phyloP scores from a whole-genome alignment of 306 rosid species.

The Argentina anserina region DNA sequence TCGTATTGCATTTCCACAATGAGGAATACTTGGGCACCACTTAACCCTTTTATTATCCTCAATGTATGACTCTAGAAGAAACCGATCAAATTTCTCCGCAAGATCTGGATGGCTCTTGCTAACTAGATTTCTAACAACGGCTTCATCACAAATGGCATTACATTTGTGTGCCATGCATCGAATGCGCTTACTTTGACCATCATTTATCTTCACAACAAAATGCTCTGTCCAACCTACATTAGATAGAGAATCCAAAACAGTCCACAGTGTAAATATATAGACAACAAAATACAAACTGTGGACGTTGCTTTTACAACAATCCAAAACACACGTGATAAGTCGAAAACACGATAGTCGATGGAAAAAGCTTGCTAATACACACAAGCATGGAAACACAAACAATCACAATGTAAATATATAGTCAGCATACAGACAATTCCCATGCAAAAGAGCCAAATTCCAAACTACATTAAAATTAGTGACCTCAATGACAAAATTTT shows the following conservation, averaged over 20 bases:
- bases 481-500: neutral
- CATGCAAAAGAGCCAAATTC: neutral
- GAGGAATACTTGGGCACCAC: slow-evolving; percentile 97
- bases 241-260: neutral
- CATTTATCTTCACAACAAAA: slow-evolving; percentile 83
- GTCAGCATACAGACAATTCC: neutral
- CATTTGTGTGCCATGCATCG: slow-evolving; percentile 91
- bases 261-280: too few species aligned
- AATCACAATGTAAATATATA: neutral
- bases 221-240: slow-evolving; percentile 81
- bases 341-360: neutral
- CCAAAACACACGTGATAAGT: neutral
- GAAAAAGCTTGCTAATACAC: neutral
- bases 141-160: slow-evolving; percentile 84
- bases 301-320: too few species aligned
- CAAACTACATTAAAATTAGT: neutral
- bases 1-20: slow-evolving; percentile 93
- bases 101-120: slow-evolving; percentile 53
- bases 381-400: neutral
- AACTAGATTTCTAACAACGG: slow-evolving; percentile 62
- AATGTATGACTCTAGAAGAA: slow-evolving; percentile 91
- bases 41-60: slow-evolving; percentile 90
- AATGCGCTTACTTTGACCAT: slow-evolving; percentile 93
- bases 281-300: too few species aligned
- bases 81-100: slow-evolving; percentile 88